Conservation (phyloP, 2,329 filamentous ascomycete genomes). For the Davidsoniella eucalypti region DNA sequence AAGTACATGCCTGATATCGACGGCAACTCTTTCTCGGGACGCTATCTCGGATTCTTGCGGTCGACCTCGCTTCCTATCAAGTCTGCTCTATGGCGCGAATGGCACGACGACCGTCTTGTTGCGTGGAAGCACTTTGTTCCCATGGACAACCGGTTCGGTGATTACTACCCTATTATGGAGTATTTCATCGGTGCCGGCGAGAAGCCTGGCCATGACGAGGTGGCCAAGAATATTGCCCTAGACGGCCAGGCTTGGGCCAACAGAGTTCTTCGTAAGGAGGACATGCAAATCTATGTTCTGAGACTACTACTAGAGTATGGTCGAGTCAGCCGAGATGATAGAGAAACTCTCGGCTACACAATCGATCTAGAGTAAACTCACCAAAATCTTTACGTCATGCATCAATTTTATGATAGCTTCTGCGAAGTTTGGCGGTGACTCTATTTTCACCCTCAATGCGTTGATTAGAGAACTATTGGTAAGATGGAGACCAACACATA, state of each 20-base stretch:
- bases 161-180: slow-evolving; percentile 56
- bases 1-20: slow-evolving; percentile 67
- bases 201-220: slow-evolving; percentile 23
- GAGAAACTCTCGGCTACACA: slow-evolving; percentile 39
- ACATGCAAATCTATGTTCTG: slow-evolving; percentile 57
- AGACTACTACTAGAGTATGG: slow-evolving; percentile 49
- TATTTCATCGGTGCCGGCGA: slow-evolving; percentile 42
- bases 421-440: too few species aligned
- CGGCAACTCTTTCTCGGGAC: slow-evolving; percentile 54
- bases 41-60: slow-evolving; percentile 52
- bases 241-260: slow-evolving; percentile 53
- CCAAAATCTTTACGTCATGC: not conserved
- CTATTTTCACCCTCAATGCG: not conserved
- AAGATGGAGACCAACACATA: too few species aligned
- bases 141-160: slow-evolving; percentile 57
- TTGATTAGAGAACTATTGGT: not conserved
- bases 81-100: slow-evolving; percentile 61
- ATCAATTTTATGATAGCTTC: not conserved
- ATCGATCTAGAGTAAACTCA: slow-evolving; percentile 24
- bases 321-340: slow-evolving; percentile 33
- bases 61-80: slow-evolving; percentile 60
- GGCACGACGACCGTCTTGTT: slow-evolving; percentile 60
- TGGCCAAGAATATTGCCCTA: slow-evolving; percentile 46
- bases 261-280: slow-evolving; percentile 49
- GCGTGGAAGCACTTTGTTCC: slow-evolving; percentile 72